These are phyloP conservation scores for Nemophila menziesii DNA, from an alignment of 257 asterid genomes.

Conservation along the genomic window DNA sequence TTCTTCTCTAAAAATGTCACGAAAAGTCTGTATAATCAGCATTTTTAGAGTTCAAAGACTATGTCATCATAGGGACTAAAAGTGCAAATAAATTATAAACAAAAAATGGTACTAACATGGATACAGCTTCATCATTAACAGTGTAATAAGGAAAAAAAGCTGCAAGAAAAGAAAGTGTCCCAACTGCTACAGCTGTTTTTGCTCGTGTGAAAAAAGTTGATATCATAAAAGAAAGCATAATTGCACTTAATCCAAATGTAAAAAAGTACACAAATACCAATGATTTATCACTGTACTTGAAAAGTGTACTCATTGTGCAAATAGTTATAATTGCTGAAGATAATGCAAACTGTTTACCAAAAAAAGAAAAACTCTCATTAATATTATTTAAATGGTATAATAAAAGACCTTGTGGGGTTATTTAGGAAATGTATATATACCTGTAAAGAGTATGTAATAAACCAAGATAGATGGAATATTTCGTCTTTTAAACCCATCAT, in stretches of 20 bases:
- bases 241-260: conserved; percentile 88
- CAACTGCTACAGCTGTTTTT: conserved; percentile 96
- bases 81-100: too few species aligned
- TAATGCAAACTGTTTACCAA: conserved; percentile 66
- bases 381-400: too few species aligned
- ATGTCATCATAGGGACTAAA: too few species aligned
- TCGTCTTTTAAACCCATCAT: conserved; percentile 97
- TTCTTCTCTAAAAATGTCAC: too few species aligned
- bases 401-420: too few species aligned
- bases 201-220: conserved; percentile 93
- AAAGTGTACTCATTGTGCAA: conserved; percentile 85
- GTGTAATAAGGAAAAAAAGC: conserved; percentile 94
- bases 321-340: conserved; percentile 79
- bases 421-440: conserved; percentile 32
- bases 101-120: conserved; percentile 43
- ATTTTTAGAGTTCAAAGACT: too few species aligned
- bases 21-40: too few species aligned
- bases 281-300: conserved; percentile 89
- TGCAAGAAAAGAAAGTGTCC: conserved; percentile 89
- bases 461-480: conserved; percentile 81
- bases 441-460: conserved; percentile 79
- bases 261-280: conserved; percentile 90
- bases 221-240: conserved; percentile 73
- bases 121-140: conserved; percentile 65
- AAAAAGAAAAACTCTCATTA: conserved; percentile 11